Percentiles rank a stretch among this genome's conserved stretches.
phyloP scores from a whole-genome alignment of 2,329 filamentous ascomycete genomes.

The Stagonosporopsis vannaccii region DNA sequence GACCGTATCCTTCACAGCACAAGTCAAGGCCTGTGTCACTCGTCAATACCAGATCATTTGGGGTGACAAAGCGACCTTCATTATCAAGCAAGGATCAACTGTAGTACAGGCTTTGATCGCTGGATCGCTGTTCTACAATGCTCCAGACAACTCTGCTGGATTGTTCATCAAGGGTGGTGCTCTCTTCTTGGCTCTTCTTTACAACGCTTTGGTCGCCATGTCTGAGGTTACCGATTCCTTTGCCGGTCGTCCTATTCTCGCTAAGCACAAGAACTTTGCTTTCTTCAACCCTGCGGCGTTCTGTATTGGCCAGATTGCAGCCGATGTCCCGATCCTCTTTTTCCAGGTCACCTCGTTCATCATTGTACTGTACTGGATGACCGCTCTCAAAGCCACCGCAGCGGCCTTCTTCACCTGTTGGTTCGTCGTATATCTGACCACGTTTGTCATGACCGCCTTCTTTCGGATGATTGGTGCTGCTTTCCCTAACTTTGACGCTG shows the following conservation, averaged over 20 bases:
- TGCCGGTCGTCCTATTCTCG: slow-evolving; percentile 76
- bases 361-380: slow-evolving; percentile 81
- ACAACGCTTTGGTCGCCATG: slow-evolving; percentile 68
- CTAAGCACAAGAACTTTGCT: slow-evolving; percentile 86
- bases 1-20: slow-evolving; percentile 46
- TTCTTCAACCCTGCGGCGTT: slow-evolving; percentile 84
- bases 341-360: slow-evolving; percentile 67
- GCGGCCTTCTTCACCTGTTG: slow-evolving; percentile 84
- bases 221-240: slow-evolving; percentile 68
- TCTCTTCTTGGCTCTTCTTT: slow-evolving; percentile 69
- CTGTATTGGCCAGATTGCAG: slow-evolving; percentile 73
- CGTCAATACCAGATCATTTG: slow-evolving; percentile 72
- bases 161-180: slow-evolving; percentile 71
- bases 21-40: slow-evolving; percentile 64
- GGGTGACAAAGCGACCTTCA: slow-evolving; percentile 69
- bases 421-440: slow-evolving; percentile 72
- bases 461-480: slow-evolving; percentile 77
- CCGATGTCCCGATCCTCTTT: slow-evolving; percentile 62
- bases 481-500: slow-evolving; percentile 67
- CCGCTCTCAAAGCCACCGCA: slow-evolving; percentile 73
- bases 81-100: slow-evolving; percentile 68
- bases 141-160: slow-evolving; percentile 63
- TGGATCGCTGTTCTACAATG: slow-evolving; percentile 73
- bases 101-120: slow-evolving; percentile 67
- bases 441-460: slow-evolving; percentile 80